Evolutionary conservation across 306 rosid genomes (phyloP), one percentile per base, ranked within the genome.

Genomic region (Clitoria ternatea): DNA sequence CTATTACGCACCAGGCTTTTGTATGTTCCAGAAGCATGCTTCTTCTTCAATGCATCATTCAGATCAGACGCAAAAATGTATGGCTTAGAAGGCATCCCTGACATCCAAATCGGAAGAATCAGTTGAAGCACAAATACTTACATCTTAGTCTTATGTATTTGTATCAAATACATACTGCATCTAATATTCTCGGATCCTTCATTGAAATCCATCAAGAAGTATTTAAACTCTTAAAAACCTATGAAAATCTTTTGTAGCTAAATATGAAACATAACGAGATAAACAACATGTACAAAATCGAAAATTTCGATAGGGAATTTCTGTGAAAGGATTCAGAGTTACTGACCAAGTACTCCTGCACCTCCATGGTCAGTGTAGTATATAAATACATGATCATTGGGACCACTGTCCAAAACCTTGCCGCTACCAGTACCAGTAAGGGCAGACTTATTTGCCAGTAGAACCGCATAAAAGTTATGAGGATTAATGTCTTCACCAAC

Each of bases 311-410:
- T 23, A 33, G 26, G 10, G 12, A 37, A 20, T 14, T 47, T 61
- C 27, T 1, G 14, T 2, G 23, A 52, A 69, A 66, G 47, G 65
- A 62, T 61, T 52, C 24, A 43, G 53, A 37, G 61, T 24, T 39
- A 87, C 96, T 86, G 77, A 95, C 99, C 97, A 68, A 95, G 96
- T 64, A 91, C 88, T 29, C 97, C 99, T 6, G 97, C 90, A 75
- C 97, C 99, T 8, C 99, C 99, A 44, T 95, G 99, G 66, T 95
- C 99, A 26, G 84, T 70, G 44, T 89, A 95, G 81, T 81, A 95
- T 65, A 95, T 81, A 77, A 95, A 95, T 77, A 95, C 87, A 74
- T 89, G 96, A 82, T 95, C 99, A 56, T 87, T 66, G 43, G 99
- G 97, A 70, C 96, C 96, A 20, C 97, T 95, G 66, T 95, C 88